Percentiles rank a stretch among this genome's conserved stretches.
These are phyloP conservation scores for Geotrichum cucujoidarum DNA, from an alignment of 1,139 yeast species.

Conservation along the genomic window DNA sequence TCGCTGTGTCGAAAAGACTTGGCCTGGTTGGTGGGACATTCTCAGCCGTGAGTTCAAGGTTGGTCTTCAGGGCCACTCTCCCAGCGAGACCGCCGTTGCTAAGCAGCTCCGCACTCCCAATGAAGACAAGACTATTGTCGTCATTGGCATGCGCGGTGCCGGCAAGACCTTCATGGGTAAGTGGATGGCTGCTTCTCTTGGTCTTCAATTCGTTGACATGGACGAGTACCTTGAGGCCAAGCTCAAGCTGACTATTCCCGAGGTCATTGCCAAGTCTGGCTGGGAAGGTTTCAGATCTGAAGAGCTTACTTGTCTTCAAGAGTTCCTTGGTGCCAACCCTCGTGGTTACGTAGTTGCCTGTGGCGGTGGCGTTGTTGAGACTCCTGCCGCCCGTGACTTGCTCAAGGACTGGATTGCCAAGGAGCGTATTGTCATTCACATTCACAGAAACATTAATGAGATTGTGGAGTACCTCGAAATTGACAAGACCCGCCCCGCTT, in stretches of 20 bases:
- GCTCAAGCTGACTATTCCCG: constrained; percentile 54
- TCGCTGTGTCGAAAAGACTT: constrained; percentile 90
- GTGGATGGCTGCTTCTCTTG: constrained; percentile 70
- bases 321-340: constrained; percentile 46
- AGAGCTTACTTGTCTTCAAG: constrained; percentile 59
- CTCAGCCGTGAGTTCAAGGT: constrained; percentile 65
- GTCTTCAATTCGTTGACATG: constrained; percentile 70
- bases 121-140: constrained; percentile 57
- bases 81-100: constrained; percentile 1
- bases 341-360: constrained; percentile 74
- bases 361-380: constrained; percentile 96
- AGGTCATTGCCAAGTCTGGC: constrained; percentile 61
- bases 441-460: constrained; percentile 81
- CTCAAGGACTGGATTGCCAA: constrained; percentile 50
- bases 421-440: constrained; percentile 79
- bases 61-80: constrained; percentile 53
- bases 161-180: constrained; percentile 86
- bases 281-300: constrained; percentile 80
- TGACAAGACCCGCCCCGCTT: constrained; percentile 87
- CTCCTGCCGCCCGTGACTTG: constrained; percentile 56
- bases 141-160: constrained; percentile 98
- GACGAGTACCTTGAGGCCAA: constrained; percentile 65
- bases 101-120: constrained; percentile 29
- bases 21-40: constrained; percentile 99
- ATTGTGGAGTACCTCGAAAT: constrained; percentile 66